phyloP scores from a whole-genome alignment of 371 early-diverging fungal species.

The Mucor indicus region DNA sequence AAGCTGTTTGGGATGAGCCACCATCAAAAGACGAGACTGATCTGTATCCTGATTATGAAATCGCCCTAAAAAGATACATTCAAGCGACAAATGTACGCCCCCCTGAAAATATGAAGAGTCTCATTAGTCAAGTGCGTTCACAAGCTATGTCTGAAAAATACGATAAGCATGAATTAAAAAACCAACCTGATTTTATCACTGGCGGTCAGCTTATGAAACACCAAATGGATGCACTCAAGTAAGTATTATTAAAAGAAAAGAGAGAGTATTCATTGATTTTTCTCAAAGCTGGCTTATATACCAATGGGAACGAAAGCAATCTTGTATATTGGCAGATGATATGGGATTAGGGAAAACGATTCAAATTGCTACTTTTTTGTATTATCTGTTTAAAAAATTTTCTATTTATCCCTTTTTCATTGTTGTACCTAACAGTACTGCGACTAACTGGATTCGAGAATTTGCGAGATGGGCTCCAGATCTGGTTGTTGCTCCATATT shows the following conservation, averaged over 20 bases:
- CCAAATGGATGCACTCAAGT: conserved; percentile 86
- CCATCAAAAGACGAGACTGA: conserved; percentile 24
- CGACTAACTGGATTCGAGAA: conserved; percentile 83
- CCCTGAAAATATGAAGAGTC: conserved; percentile 32
- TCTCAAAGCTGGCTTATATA: conserved; percentile 66
- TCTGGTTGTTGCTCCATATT: conserved; percentile 56
- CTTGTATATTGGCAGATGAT: conserved; percentile 90
- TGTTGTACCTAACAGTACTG: conserved; percentile 81
- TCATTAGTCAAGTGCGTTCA: conserved; percentile 30
- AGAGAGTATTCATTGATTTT: conserved; percentile 14
- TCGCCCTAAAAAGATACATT: conserved; percentile 31
- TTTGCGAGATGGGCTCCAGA: conserved; percentile 78
- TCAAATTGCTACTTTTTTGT: conserved; percentile 79
- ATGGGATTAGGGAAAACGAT: conserved; percentile 95
- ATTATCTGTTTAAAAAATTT: conserved; percentile 46
- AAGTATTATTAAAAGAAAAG: conserved; percentile 18
- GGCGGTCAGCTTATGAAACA: conserved; percentile 75
- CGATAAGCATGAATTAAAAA: conserved; percentile 42
- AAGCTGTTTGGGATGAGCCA: conserved; percentile 38
- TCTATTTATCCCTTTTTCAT: conserved; percentile 75
- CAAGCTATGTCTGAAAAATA: conserved; percentile 26
- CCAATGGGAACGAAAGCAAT: conserved; percentile 59
- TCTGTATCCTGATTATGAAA: conserved; percentile 36
- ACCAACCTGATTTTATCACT: conserved; percentile 63
- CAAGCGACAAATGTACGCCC: conserved; percentile 32